phyloP scores from a whole-genome alignment of 495 filamentous ascomycete genomes.

The Oidiodendron maius region DNA sequence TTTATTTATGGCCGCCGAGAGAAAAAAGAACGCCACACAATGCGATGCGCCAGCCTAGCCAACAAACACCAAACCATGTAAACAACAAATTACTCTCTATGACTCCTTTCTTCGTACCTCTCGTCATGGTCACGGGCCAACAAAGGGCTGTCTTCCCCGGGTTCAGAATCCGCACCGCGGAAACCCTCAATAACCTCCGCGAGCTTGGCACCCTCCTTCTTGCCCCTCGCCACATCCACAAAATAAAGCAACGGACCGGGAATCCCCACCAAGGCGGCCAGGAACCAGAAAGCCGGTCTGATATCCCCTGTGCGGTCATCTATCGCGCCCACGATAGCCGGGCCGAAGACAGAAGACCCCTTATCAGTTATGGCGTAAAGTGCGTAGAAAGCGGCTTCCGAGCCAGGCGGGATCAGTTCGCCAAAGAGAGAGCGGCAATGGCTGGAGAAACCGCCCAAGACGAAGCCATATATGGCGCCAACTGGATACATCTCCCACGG shows the following conservation, averaged over 20 bases:
- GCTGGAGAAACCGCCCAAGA: conserved; percentile 85
- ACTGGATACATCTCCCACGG: conserved; percentile 97
- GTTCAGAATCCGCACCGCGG: conserved; percentile 21
- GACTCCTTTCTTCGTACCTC: conserved; percentile 4
- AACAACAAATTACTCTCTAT: neutral
- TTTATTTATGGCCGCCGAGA: no score
- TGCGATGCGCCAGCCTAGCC: no score
- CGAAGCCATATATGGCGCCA: conserved; percentile 84
- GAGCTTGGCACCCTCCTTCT: conserved; percentile 66
- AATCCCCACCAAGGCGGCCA: conserved; percentile 74
- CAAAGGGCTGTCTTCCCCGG: conserved; percentile 8
- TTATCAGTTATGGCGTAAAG: conserved; percentile 98
- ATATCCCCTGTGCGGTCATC: conserved; percentile 89
- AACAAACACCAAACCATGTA: neutral
- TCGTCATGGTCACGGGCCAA: conserved; percentile 4
- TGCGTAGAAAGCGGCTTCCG: conserved; percentile 92
- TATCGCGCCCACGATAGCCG: conserved; percentile 86
- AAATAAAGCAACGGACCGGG: conserved; percentile 79
- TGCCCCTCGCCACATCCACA: conserved; percentile 87
- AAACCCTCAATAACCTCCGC: conserved; percentile 60
- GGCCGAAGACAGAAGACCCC: conserved; percentile 89
- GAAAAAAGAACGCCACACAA: no score
- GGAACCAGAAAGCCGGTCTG: conserved; percentile 86
- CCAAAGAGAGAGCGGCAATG: conserved; percentile 93
- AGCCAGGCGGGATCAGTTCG: conserved; percentile 87